These are phyloP conservation scores for Mycena maculata DNA, from an alignment of 768 basidiomycete species.

Conservation along the genomic window DNA sequence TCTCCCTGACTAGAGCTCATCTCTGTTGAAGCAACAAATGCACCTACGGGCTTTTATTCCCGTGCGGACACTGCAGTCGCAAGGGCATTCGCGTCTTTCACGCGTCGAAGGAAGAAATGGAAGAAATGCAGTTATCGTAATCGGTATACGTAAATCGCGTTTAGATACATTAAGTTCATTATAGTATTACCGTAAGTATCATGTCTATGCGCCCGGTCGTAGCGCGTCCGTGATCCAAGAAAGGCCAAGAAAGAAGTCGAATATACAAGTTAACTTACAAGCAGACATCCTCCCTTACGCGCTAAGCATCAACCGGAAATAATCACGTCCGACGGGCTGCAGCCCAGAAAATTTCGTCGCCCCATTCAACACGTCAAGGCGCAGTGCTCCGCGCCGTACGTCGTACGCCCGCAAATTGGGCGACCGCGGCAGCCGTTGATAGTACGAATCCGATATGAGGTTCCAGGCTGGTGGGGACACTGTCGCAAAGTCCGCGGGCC, in stretches of 20 bases:
- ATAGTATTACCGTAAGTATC: background rate
- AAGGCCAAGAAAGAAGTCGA: background rate
- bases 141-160: too few relatives aligned
- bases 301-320: background rate
- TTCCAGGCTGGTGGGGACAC: conserved; percentile 2
- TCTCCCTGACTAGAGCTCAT: background rate
- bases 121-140: background rate
- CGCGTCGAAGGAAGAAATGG: conserved; percentile 5
- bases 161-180: too few relatives aligned
- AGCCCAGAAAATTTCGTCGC: conserved; percentile 17
- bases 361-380: conserved; percentile 13
- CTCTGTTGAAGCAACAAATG: conserved; percentile 7
- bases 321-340: background rate
- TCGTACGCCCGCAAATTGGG: conserved; percentile 21
- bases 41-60: conserved; percentile 1
- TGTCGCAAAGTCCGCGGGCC: background rate
- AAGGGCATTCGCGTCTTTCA: conserved; percentile 12
- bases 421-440: background rate
- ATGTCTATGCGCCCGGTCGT: background rate
- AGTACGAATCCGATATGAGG: conserved; percentile 4
- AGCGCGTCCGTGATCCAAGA: background rate
- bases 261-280: background rate
- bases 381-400: conserved; percentile 4
- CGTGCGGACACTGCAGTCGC: conserved; percentile 11
- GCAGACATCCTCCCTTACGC: background rate